phyloP scores from a whole-genome alignment of 768 basidiomycete species.

The Pisolithus tinctorius region DNA sequence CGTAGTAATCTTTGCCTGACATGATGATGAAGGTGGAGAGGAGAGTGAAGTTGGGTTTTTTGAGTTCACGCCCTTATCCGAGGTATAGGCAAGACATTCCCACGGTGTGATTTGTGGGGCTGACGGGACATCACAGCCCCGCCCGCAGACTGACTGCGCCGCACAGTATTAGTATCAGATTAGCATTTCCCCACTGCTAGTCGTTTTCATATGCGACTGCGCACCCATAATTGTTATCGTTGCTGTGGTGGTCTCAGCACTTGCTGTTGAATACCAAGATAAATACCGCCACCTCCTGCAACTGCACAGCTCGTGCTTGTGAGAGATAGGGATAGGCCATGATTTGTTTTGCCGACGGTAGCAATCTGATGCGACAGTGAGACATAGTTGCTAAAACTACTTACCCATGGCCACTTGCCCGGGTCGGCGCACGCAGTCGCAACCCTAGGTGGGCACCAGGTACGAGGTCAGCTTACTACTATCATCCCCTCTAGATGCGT shows the following conservation, averaged over 20 bases:
- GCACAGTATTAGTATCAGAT: not conserved
- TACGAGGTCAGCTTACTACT: not conserved
- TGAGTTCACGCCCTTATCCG: conserved; percentile 2
- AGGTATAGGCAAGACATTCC: not conserved
- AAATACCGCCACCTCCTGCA: no score
- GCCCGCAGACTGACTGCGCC: not conserved
- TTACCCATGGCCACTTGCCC: conserved; percentile 1
- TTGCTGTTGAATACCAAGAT: no score
- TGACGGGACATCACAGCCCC: not conserved
- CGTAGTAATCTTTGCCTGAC: conserved; percentile 76
- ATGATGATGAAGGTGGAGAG: conserved; percentile 29
- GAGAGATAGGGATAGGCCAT: not conserved
- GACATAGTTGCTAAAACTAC: not conserved
- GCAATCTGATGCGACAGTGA: no score
- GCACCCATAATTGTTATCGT: no score
- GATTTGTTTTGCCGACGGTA: not conserved
- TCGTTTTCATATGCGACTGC: no score
- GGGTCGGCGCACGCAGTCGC: not conserved
- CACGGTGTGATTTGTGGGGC: not conserved
- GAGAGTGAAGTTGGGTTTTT: conserved; percentile 10
- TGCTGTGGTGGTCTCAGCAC: no score
- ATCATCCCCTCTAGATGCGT: not conserved
- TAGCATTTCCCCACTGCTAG: no score
- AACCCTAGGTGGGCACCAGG: not conserved
- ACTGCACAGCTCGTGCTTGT: not conserved